Base-by-base conservation (phyloP, 2,329 filamentous ascomycete genomes). In the Byssoonygena ceratinophila region DNA sequence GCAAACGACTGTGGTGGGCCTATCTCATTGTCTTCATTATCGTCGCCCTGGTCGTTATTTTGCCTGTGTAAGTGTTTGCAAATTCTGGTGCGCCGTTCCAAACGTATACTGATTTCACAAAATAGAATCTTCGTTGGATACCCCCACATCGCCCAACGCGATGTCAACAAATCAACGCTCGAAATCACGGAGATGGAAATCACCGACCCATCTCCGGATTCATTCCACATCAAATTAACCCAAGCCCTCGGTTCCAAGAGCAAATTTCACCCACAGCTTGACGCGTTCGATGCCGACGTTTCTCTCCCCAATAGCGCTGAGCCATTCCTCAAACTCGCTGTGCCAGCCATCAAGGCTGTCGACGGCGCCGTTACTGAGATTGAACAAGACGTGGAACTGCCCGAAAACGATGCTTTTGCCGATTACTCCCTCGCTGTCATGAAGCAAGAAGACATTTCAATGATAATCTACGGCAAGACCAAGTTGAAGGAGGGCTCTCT, bases 81-180 rank as follows among this genome's bases (percentile, higher is more conserved):
- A 32, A 37, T n/a, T n/a, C n/a, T n/a, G n/a, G n/a, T n/a, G n/a
- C n/a, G n/a, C n/a, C n/a, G n/a, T n/a, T n/a, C n/a, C n/a, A n/a
- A n/a, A n/a, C 25, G 22, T n/a, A 12, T 48, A 20, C 45, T 54
- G 37, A 54, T 50, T 18, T 31, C 16, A 22, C 22, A 37, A 12
- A 22, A 18, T 57, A 78, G 76, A 36, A 70, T 81, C 44, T 82
- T 75, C 59, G 79, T 82, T 48, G 79, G 64, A 2, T 78, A 81
- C 59, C 79, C 79, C 16, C 72, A 75, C 29, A 78, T 78, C 53
- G 78, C 78, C 31, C 79, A 81, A 59, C 54, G 64, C 37, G 73
- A 74, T 47, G 72, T 82, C 59, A 72, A 79, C 59, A 64, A 71
- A 29, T 75, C 79, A 1, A 72, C 67, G 2, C 65, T 82, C 23